These are phyloP conservation scores for Lepidium didymum DNA, from an alignment of 345 rosid genomes.

Conservation along the genomic window DNA sequence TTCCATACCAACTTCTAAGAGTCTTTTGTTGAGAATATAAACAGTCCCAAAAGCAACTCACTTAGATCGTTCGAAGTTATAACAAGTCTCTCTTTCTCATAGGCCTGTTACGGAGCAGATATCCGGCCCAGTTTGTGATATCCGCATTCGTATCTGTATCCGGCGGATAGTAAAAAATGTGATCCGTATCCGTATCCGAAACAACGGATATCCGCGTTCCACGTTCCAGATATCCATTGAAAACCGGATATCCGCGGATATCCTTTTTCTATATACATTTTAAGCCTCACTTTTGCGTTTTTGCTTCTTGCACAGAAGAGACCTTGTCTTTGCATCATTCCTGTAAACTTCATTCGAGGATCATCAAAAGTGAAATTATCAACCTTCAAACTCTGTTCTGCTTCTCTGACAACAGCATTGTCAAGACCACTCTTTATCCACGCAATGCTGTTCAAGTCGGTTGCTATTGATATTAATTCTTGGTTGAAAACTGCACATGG, in stretches of 20 bases:
- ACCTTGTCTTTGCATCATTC: conserved; percentile 41
- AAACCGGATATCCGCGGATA: too few relatives aligned
- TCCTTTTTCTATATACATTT: too few relatives aligned
- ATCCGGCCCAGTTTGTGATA: too few relatives aligned
- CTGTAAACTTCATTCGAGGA: conserved; percentile 40
- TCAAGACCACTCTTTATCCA: conserved; percentile 81
- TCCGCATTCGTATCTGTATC: too few relatives aligned
- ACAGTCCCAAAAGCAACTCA: not conserved
- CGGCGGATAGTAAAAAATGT: too few relatives aligned
- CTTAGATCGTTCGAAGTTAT: not conserved
- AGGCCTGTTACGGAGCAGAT: too few relatives aligned
- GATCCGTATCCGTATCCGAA: too few relatives aligned
- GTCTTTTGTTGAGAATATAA: not conserved
- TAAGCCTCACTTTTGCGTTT: conserved; percentile 33
- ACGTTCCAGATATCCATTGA: too few relatives aligned
- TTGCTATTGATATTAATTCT: conserved; percentile 68
- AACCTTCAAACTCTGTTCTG: conserved; percentile 34
- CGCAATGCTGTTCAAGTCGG: conserved; percentile 79
- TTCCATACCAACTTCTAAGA: not conserved
- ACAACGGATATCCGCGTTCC: too few relatives aligned
- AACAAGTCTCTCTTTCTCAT: not conserved
- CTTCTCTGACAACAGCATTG: conserved; percentile 33
- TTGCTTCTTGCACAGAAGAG: conserved; percentile 45
- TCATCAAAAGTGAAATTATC: conserved; percentile 33
- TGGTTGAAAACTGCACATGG: conserved; percentile 45